Base-by-base conservation (phyloP, 306 rosid species). In the Astragalus glycyphyllos region DNA sequence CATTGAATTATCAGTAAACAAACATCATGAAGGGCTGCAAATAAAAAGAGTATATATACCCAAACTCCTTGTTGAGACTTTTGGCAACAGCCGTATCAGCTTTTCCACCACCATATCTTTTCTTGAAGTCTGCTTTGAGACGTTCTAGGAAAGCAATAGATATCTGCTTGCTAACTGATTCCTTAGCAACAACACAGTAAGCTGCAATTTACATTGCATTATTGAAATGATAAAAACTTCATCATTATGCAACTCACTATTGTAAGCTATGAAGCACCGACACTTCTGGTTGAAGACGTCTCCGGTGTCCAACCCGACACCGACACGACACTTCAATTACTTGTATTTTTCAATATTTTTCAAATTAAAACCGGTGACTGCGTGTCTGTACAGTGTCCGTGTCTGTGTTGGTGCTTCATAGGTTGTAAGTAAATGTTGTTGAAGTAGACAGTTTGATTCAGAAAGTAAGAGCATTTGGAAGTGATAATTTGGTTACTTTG, bases 41-140 rank as follows among this genome's bases (percentile, higher is more conserved):
- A 69, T 45, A 66, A 74, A 20, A 73, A 40, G 45, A 74, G 71
- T 51, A 60, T 82, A 50, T 26, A 7, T 50, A 92, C 99, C 96
- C 99, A 11, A 94, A 94, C 73, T 91, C 97, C 83, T 91, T 94
- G 86, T 84, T 94, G 73, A 94, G 97, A 80, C 99, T 89, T 86
- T 91, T 87, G 26, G 89, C 91, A 63, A 70, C 54, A 17, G 99
- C 99, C 1, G 97, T 91, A 71, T 84, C 86, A 5, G 99, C 96
- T 84, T 87, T 91, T 73, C 97, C 97, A 8, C 97, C 96, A 11
- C 96, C 92, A 82, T 91, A 91, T 86, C 99, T 83, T 78, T 77
- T 91, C 72, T 69, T 89, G 46, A 94, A 94, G 82, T 94, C 99
- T 0, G 90, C 88, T 76, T 80, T 94, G 78, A 87, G 64, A 48